Percentiles rank a stretch among this genome's conserved stretches.
phyloP scores from a whole-genome alignment of 192 early-diverging fungal species.

The Glomus cerebriforme region DNA sequence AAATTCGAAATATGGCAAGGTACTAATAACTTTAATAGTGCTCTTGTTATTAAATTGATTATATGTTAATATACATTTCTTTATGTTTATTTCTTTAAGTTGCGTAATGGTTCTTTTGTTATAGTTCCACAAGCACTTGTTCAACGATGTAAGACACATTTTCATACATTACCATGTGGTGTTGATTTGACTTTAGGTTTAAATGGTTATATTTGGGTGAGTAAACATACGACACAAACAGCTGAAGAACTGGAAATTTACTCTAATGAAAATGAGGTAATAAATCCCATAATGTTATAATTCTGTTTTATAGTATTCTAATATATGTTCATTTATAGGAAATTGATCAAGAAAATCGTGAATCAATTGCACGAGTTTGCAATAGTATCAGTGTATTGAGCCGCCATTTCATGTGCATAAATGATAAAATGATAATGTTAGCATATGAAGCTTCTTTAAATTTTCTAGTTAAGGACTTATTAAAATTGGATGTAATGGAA shows the following conservation, averaged over 20 bases:
- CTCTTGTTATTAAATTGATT: not conserved
- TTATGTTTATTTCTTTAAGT: constrained; percentile 68
- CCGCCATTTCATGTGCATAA: constrained; percentile 77
- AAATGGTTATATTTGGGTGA: constrained; percentile 97
- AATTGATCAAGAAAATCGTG: constrained; percentile 73
- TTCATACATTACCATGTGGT: constrained; percentile 86
- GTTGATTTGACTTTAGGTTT: constrained; percentile 93
- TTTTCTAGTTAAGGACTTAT: constrained; percentile 8
- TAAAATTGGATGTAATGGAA: constrained; percentile 9
- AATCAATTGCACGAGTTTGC: constrained; percentile 85
- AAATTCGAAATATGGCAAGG: constrained; percentile 88
- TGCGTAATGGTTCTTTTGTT: constrained; percentile 72
- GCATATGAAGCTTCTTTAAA: constrained; percentile 82
- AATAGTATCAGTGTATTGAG: constrained; percentile 87
- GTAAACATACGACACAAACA: constrained; percentile 63
- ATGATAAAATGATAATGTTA: constrained; percentile 87
- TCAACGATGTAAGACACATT: constrained; percentile 93
- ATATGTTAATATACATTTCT: constrained; percentile 59
- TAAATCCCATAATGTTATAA: not conserved
- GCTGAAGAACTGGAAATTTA: constrained; percentile 80
- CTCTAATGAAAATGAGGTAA: constrained; percentile 85
- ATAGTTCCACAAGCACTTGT: constrained; percentile 86
- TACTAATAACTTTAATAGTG: constrained; percentile 27
- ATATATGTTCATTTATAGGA: constrained; percentile 38
- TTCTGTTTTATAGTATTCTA: not conserved